phyloP scores from a whole-genome alignment of 495 filamentous ascomycete genomes.

The Friedmanniomyces endolithicus region DNA sequence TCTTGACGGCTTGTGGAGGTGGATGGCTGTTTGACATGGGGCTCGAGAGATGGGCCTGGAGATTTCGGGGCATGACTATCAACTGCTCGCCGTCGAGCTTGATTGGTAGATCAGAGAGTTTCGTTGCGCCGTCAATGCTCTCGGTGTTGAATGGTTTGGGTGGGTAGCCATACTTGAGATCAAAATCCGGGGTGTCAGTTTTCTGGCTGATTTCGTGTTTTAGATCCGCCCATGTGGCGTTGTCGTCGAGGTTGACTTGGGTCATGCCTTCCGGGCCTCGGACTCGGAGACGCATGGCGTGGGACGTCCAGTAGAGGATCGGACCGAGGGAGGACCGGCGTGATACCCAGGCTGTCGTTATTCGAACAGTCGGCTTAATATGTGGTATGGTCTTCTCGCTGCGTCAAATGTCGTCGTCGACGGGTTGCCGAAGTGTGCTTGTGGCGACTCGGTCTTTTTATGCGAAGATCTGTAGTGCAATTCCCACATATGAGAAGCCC shows the following conservation, averaged over 20 bases:
- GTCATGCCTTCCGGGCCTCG: constrained; percentile 50
- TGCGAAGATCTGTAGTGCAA: too few species aligned
- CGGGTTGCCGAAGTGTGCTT: too few species aligned
- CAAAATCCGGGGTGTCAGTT: constrained; percentile 45
- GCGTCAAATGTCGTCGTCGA: too few species aligned
- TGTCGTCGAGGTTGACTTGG: constrained; percentile 51
- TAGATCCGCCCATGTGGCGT: constrained; percentile 54
- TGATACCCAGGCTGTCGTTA: too few species aligned
- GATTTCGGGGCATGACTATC: constrained; percentile 44
- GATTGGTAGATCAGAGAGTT: constrained; percentile 44
- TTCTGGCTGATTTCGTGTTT: constrained; percentile 41
- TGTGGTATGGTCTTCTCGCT: too few species aligned
- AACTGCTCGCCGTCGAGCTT: constrained; percentile 73
- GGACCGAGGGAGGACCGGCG: too few species aligned
- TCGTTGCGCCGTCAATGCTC: constrained; percentile 34
- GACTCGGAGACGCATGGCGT: constrained; percentile 48
- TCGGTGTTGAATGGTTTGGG: constrained; percentile 54
- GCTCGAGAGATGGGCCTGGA: constrained; percentile 27
- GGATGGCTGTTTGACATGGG: constrained; percentile 11
- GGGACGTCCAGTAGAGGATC: too few species aligned
- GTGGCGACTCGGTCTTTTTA: too few species aligned
- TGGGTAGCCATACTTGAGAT: constrained; percentile 83
- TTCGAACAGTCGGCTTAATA: too few species aligned
- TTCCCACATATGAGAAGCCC: not conserved
- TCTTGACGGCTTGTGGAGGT: constrained; percentile 6